A percentile compares a stretch with the other conserved stretches of the same genome.
These are phyloP conservation scores for Podospora fimiseda DNA, from an alignment of 495 filamentous ascomycete species.

Conservation along the genomic window DNA sequence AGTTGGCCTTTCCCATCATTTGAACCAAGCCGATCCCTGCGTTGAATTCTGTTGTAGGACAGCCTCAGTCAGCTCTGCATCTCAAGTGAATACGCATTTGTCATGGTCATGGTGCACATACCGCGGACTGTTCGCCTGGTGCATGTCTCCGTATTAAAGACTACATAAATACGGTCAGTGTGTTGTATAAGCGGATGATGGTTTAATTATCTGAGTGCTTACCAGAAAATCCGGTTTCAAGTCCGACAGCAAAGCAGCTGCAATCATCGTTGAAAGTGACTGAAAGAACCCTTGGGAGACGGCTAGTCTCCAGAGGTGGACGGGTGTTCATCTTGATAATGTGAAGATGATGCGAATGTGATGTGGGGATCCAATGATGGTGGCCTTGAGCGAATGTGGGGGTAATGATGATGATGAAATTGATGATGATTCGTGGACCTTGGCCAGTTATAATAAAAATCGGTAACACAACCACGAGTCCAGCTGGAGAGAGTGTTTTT, in stretches of 20 bases:
- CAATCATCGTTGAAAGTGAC: slow-evolving; percentile 81
- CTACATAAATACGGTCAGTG: slow-evolving; percentile 34
- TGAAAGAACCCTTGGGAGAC: slow-evolving; percentile 69
- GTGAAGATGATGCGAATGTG: neutral
- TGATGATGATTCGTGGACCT: too few relatives aligned
- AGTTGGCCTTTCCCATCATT: slow-evolving; percentile 86
- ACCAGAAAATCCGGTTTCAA: slow-evolving; percentile 86
- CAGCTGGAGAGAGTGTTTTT: neutral
- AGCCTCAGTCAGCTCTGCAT: too few relatives aligned
- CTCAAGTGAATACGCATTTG: too few relatives aligned
- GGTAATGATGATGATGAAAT: neutral
- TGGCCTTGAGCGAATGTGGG: neutral
- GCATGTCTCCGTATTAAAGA: slow-evolving; percentile 73
- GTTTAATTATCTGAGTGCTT: slow-evolving; percentile 11
- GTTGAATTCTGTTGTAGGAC: slow-evolving; percentile 59
- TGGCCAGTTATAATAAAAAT: too few relatives aligned
- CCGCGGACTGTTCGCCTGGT: slow-evolving; percentile 57
- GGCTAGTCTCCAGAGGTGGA: slow-evolving; percentile 71
- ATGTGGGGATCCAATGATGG: neutral
- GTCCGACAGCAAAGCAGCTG: slow-evolving; percentile 81
- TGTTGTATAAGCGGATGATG: neutral
- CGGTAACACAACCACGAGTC: too few relatives aligned
- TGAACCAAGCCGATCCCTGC: slow-evolving; percentile 76
- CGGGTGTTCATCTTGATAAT: slow-evolving; percentile 75
- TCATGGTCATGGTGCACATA: too few relatives aligned